A percentile compares a stretch with the other conserved stretches of the same genome.
Conservation (phyloP, 257 asterid genomes). For the Nicotiana attenuata region DNA sequence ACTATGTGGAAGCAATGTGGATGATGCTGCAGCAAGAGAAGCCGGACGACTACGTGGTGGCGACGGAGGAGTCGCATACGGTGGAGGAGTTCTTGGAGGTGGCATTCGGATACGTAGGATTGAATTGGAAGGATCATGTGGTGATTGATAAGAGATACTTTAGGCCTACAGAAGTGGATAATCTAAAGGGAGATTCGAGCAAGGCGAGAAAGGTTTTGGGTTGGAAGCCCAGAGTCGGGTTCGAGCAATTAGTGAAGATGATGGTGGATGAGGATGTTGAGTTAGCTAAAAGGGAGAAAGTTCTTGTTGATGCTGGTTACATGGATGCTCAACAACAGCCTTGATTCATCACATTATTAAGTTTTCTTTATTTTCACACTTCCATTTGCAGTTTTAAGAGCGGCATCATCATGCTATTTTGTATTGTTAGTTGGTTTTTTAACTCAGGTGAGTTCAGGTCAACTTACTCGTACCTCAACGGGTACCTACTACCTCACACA, state of each 20-base stretch:
- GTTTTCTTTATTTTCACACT: background rate
- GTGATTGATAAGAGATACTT: slow-evolving; percentile 77
- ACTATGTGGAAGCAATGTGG: slow-evolving; percentile 99
- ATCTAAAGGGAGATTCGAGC: slow-evolving; percentile 73
- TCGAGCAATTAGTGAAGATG: slow-evolving; percentile 87
- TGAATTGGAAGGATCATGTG: slow-evolving; percentile 89
- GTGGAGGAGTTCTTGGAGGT: slow-evolving; percentile 75
- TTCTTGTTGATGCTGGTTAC: slow-evolving; percentile 96
- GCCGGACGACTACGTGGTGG: slow-evolving; percentile 93
- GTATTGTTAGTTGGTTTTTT: background rate
- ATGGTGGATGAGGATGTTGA: slow-evolving; percentile 95
- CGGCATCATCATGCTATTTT: background rate
- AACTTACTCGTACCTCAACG: too few relatives aligned
- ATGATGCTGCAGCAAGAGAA: slow-evolving; percentile 94
- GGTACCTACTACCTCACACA: too few relatives aligned
- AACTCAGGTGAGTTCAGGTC: too few relatives aligned
- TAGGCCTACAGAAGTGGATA: slow-evolving; percentile 88
- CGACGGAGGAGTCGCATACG: slow-evolving; percentile 89
- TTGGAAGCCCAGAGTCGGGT: slow-evolving; percentile 87
- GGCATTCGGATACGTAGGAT: slow-evolving; percentile 74
- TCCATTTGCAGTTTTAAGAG: background rate
- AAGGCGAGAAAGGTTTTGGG: slow-evolving; percentile 77
- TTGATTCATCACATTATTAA: slow-evolving; percentile 21
- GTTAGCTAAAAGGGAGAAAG: slow-evolving; percentile 89
- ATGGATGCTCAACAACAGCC: slow-evolving; percentile 99